A percentile compares a stretch with the other conserved stretches of the same genome.
Conservation (phyloP, 192 early-diverging fungal genomes). For the Coemansia javaensis region DNA sequence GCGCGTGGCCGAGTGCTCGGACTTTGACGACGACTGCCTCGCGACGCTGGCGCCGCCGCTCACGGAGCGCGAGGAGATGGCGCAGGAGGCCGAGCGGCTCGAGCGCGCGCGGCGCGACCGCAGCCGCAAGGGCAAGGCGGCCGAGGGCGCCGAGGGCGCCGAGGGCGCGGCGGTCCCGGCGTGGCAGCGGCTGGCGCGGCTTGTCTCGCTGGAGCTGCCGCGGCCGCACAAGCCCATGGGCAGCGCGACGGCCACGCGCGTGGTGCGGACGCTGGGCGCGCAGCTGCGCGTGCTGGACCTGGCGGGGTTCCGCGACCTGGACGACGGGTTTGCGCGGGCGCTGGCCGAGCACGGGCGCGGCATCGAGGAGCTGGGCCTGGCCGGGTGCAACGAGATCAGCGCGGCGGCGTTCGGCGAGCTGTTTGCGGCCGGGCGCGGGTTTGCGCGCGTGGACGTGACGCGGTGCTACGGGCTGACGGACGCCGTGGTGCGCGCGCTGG, state of each 20-base stretch:
- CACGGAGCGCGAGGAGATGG: slow-evolving; percentile 26
- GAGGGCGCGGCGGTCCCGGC: slow-evolving; percentile 1
- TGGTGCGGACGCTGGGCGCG: slow-evolving; percentile 20
- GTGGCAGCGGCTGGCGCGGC: slow-evolving; percentile 23
- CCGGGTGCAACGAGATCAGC: slow-evolving; percentile 25
- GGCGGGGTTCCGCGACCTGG: slow-evolving; percentile 34
- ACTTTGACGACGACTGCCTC: slow-evolving; percentile 52
- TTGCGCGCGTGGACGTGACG: slow-evolving; percentile 54
- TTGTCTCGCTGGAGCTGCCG: slow-evolving; percentile 18
- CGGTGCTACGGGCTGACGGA: slow-evolving; percentile 68
- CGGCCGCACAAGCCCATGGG: slow-evolving; percentile 27
- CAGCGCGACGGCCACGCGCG: slow-evolving; percentile 19
- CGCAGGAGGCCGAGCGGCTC: slow-evolving; percentile 31
- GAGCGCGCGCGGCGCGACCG: slow-evolving; percentile 5
- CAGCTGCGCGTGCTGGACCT: slow-evolving; percentile 30
- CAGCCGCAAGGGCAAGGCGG: slow-evolving; percentile 2
- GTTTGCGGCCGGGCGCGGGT: slow-evolving; percentile 14
- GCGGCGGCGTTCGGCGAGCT: slow-evolving; percentile 20
- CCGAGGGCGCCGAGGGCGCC: not conserved
- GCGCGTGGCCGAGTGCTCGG: slow-evolving; percentile 57
- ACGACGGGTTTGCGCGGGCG: slow-evolving; percentile 21
- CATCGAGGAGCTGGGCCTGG: slow-evolving; percentile 31
- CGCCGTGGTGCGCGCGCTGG: slow-evolving; percentile 52
- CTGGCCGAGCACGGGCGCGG: slow-evolving; percentile 7
- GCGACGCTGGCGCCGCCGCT: slow-evolving; percentile 35